Percentiles rank a stretch among this genome's conserved stretches.
phyloP scores from a whole-genome alignment of 331 rosid species.

The Malus hybrid region DNA sequence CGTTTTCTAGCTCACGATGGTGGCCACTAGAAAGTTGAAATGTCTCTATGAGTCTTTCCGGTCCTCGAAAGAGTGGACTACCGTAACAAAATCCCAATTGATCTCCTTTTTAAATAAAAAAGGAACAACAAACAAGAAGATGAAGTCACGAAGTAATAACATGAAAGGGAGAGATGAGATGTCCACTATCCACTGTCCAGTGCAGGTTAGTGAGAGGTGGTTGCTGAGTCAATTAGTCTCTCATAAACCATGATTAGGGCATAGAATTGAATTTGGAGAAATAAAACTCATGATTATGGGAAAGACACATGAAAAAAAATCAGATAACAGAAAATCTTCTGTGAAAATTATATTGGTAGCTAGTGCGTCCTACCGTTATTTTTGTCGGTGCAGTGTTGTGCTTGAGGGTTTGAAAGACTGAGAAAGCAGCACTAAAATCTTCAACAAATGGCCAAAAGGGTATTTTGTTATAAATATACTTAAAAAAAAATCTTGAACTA shows the following conservation, averaged over 20 bases:
- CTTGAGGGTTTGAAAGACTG: background rate
- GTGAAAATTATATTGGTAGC: background rate
- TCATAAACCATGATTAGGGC: conserved; percentile 32
- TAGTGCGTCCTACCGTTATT: conserved; percentile 22
- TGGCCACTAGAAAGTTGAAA: too few species aligned
- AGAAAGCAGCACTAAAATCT: conserved; percentile 13
- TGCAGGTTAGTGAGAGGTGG: conserved; percentile 50
- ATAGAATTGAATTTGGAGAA: conserved; percentile 24
- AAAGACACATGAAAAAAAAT: conserved; percentile 10
- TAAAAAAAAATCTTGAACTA: conserved; percentile 9
- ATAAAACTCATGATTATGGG: conserved; percentile 25
- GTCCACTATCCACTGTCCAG: conserved; percentile 13
- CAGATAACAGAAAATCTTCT: conserved; percentile 26
- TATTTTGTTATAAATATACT: conserved; percentile 13
- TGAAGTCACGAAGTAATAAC: conserved; percentile 15
- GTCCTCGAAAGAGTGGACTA: fast-evolving
- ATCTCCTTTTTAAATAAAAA: too few species aligned
- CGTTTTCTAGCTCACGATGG: too few species aligned
- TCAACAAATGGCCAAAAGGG: conserved; percentile 11
- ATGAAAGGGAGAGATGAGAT: conserved; percentile 24
- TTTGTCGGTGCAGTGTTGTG: background rate
- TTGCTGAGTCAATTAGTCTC: conserved; percentile 39
- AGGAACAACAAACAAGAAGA: background rate
- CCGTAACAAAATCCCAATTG: fast-evolving
- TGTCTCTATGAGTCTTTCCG: fast-evolving